phyloP scores from a whole-genome alignment of 306 rosid genomes.

The Prunus salicina region DNA sequence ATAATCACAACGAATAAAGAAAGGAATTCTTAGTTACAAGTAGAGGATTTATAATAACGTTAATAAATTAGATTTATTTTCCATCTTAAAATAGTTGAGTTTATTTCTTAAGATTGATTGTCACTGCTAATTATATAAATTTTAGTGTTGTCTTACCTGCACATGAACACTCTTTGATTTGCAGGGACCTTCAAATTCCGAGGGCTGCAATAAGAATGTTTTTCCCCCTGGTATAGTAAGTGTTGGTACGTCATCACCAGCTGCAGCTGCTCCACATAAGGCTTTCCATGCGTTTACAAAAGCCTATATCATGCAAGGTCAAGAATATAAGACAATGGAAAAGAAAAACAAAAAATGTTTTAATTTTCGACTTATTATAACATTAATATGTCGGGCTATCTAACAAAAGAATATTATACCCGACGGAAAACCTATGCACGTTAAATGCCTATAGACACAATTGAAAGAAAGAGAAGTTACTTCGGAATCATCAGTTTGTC shows the following conservation, averaged over 20 bases:
- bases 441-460: not conserved
- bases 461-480: not conserved
- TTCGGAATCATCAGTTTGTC: not conserved
- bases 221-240: not conserved
- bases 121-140: too few species aligned
- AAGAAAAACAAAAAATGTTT: not conserved
- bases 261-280: not conserved
- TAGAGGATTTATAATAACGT: too few species aligned
- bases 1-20: too few species aligned
- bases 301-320: not conserved
- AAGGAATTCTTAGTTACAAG: too few species aligned
- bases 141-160: not conserved
- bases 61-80: too few species aligned
- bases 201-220: slow-evolving; percentile 12
- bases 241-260: not conserved
- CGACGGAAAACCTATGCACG: not conserved
- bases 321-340: not conserved
- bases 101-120: too few species aligned
- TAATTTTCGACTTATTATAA: too few species aligned
- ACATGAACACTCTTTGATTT: not conserved
- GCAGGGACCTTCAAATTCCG: not conserved
- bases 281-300: not conserved
- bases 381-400: too few species aligned
- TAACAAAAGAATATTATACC: not conserved
- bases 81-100: too few species aligned